A percentile compares a stretch with the other conserved stretches of the same genome.
Conservation (phyloP, 2,329 filamentous ascomycete species). For the Penicillium expansum region DNA sequence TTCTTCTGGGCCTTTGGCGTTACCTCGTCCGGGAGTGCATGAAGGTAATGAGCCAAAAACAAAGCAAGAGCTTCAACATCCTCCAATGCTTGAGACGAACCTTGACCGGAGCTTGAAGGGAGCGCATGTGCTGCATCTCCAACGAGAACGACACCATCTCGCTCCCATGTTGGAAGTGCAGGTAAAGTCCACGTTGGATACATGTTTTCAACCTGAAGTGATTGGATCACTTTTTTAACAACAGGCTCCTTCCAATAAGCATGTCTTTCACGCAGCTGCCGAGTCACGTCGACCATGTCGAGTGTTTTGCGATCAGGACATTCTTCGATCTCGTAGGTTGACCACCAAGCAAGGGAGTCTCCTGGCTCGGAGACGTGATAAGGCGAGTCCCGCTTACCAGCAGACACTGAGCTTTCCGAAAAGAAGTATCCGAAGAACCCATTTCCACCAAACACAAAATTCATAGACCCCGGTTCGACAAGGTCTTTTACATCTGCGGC, state of each 20-base stretch:
- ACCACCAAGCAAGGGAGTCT: constrained; percentile 46
- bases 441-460: constrained; percentile 46
- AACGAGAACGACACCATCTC: constrained; percentile 44
- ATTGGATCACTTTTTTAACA: too few species aligned
- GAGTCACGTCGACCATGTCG: too few species aligned
- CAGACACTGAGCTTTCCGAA: constrained; percentile 22
- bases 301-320: constrained; percentile 33
- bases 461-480: constrained; percentile 41
- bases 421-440: constrained; percentile 53
- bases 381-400: constrained; percentile 24
- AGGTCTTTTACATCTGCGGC: constrained; percentile 24
- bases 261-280: too few species aligned
- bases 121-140: not conserved
- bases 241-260: too few species aligned
- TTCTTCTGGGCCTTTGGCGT: not conserved
- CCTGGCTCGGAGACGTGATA: constrained; percentile 31
- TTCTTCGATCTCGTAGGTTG: constrained; percentile 39
- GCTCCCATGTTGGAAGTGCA: constrained; percentile 49
- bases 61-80: not conserved
- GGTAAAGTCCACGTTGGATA: too few species aligned
- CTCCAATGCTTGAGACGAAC: not conserved
- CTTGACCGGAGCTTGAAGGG: not conserved
- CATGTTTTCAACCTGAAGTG: too few species aligned
- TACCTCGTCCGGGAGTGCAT: not conserved
- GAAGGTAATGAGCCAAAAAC: not conserved